Evolutionary conservation across 257 asterid genomes (phyloP), one percentile per base, ranked within the genome.

Genomic region (Gentiana dahurica): DNA sequence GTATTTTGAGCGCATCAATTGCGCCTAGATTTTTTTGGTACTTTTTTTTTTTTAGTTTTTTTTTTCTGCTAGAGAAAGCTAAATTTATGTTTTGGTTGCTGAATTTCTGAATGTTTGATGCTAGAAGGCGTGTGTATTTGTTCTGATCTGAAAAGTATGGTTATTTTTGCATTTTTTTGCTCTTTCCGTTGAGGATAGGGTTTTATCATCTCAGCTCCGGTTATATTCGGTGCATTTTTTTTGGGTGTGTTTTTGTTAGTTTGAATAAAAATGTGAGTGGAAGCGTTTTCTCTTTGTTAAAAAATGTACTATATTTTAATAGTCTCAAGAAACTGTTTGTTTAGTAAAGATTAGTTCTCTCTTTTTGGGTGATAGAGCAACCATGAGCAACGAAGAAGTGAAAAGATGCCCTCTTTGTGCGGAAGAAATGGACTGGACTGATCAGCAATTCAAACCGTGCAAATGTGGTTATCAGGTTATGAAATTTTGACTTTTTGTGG

Each of bases 371-470:
- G 62, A 72, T 65, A 80, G 24, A 78, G 81, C 75, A 73, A 90
- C 51, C 78, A 82, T 75, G 94, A 84, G 79, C 74, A 81, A 72
- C 70, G 96, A 87, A 84, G 98, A 80, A 75, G 95, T 87, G 89
- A 90, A 82, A 77, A 84, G 81, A 72, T 84, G 98, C 63, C 98
- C 96, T n/a, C 96, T 90, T 41, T 90, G 98, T 33, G 94, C 95
- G 1, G 96, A 91, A 79, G 98, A 87, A 70, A 87, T 87, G 98
- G 98, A 91, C 73, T 84, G 95, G 96, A 91, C 98, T 12, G 98
- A 91, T 74, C 95, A 77, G 76, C 98, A 87, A 74, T 87, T 91
- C 74, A 87, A 68, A 75, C 96, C 98, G 51, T 91, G 96, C 73
- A 72, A 81, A 70, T 91, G 96, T 55, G 95, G 96, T 65, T 91